These are phyloP conservation scores for Ogataea corticis DNA, from an alignment of 805 yeast genomes.

Conservation along the genomic window DNA sequence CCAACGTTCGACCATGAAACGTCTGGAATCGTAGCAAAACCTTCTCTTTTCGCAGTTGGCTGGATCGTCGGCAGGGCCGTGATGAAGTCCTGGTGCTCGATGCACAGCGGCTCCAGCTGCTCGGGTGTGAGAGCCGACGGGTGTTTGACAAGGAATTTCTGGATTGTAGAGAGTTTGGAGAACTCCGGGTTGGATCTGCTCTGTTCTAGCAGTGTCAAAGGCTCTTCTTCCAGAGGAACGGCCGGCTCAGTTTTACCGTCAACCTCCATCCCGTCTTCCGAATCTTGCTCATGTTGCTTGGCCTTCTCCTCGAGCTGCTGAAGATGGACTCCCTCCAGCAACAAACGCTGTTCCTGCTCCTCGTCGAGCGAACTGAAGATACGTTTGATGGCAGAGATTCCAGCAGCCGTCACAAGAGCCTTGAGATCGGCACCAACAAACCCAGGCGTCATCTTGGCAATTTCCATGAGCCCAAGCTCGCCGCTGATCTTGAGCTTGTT, in stretches of 20 bases:
- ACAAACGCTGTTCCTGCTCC: slow-evolving; percentile 34
- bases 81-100: slow-evolving; percentile 76
- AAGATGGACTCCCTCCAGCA: slow-evolving; percentile 17
- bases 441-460: slow-evolving; percentile 95
- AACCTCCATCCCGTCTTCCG: slow-evolving; percentile 27
- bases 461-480: slow-evolving; percentile 62
- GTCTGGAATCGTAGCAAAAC: slow-evolving; percentile 97
- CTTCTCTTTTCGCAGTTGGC: slow-evolving; percentile 97
- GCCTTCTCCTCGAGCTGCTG: slow-evolving; percentile 11
- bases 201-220: slow-evolving; percentile 3
- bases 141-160: slow-evolving; percentile 67
- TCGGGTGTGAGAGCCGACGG: slow-evolving; percentile 78
- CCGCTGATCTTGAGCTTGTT: slow-evolving; percentile 64
- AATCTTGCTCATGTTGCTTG: neutral
- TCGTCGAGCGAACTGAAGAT: slow-evolving; percentile 66
- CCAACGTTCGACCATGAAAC: slow-evolving; percentile 96
- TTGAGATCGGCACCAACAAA: slow-evolving; percentile 97
- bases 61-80: slow-evolving; percentile 89
- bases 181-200: slow-evolving; percentile 8
- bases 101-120: slow-evolving; percentile 74
- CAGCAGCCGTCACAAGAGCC: slow-evolving; percentile 93
- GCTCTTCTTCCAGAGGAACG: neutral
- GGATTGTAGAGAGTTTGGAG: slow-evolving; percentile 55
- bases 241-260: slow-evolving; percentile 12
- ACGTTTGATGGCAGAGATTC: slow-evolving; percentile 89